Evolutionary conservation across 1,139 yeast genomes (phyloP), one percentile per base, ranked within the genome.

Genomic region (Meyerozyma elateridarum): DNA sequence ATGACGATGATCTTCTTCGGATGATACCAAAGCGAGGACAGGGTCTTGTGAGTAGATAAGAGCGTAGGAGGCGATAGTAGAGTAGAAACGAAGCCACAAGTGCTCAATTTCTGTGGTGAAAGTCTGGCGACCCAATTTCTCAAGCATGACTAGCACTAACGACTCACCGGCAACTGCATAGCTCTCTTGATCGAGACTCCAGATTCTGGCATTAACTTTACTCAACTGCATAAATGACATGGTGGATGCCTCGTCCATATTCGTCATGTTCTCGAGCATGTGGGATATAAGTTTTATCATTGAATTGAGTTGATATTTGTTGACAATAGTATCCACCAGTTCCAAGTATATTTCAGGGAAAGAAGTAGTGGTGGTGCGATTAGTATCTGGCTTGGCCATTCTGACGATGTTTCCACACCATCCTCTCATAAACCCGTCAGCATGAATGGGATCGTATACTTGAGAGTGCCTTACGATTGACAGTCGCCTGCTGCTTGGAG

Each of bases 81-180:
- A 36, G 25, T 45, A 36, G 25, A 51, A 51, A 9, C 35, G 36
- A 18, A 38, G 39, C 37, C 49, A 50, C 5, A 39, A 29, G 3
- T 29, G 25, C 28, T 48, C 49, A 21, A 25, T 22, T 17, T 41
- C 45, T 4, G 38, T 21, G 15, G 43, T 15, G 29, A 39, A 45
- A 3, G 6, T 8, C 2, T 28, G 30, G 17, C 46, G 33, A 17
- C 39, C 41, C 8, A 43, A 28, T n/a, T 31, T 20, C 9, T 44
- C 54, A 13, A 44, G 30, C 5, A 52, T 36, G 6, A 55, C 35
- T n/a, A 36, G 13, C 3, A 49, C 37, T 4, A 56, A 37, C 6
- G 52, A 42, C 29, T 55, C 56, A 3, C 61, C 59, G 11, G 56
- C 34, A 1, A 45, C 34, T 8, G 30, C 32, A 36, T 54, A 56